phyloP scores from a whole-genome alignment of 345 rosid genomes.

The Rhodamnia argentea region DNA sequence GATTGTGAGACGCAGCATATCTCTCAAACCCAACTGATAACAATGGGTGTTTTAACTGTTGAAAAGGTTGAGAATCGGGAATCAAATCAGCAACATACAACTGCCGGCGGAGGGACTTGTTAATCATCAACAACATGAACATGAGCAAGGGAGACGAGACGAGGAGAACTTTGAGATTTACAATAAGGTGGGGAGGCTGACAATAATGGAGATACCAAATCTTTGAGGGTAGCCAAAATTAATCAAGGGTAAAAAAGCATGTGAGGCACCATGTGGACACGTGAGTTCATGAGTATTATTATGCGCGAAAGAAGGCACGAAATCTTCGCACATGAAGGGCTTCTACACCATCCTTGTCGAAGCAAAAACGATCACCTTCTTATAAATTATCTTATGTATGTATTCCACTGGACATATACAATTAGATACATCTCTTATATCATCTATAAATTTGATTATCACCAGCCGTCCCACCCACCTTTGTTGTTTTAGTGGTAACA shows the following conservation, averaged over 20 bases:
- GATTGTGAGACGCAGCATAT: neutral
- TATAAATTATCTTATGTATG: neutral
- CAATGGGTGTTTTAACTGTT: neutral
- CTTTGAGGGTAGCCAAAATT: neutral
- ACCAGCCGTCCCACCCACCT: neutral
- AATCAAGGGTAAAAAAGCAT: neutral
- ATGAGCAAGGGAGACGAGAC: neutral
- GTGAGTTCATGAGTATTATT: neutral
- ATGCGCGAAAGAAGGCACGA: neutral
- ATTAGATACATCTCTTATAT: neutral
- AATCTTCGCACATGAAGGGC: neutral
- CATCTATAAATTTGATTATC: neutral
- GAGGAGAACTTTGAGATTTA: neutral
- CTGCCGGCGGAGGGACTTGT: neutral
- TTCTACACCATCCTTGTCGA: neutral
- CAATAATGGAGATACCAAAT: neutral
- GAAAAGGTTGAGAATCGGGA: neutral
- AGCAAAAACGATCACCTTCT: neutral
- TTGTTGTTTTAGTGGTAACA: neutral
- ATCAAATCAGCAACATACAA: neutral
- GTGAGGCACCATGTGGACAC: constrained; percentile 9
- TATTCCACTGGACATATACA: neutral
- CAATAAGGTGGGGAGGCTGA: neutral
- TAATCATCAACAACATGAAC: neutral
- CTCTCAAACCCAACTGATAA: neutral